Percentiles rank a stretch among this genome's conserved stretches.
Evolutionary conservation across 345 rosid species (phyloP).

Genomic region (Pistacia vera): DNA sequence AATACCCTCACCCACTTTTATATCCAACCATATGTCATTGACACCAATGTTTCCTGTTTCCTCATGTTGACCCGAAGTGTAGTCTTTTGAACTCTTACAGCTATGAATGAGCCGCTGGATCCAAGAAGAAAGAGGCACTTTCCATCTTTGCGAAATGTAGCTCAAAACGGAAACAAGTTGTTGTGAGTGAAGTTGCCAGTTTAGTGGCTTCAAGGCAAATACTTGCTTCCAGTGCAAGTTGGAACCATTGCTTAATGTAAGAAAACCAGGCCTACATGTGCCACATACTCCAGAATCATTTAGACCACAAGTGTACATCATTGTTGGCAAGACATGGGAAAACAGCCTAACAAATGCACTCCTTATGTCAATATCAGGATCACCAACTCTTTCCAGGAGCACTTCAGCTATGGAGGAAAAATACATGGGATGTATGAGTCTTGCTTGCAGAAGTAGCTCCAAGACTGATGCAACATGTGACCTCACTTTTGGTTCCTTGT

Average conservation of each 20-base stretch:
- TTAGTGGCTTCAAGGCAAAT: slow-evolving; percentile 76
- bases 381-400: slow-evolving; percentile 79
- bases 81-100: slow-evolving; percentile 53
- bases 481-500: slow-evolving; percentile 84
- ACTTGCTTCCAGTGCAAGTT: slow-evolving; percentile 85
- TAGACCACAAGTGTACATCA: slow-evolving; percentile 59
- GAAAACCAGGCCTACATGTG: slow-evolving; percentile 45
- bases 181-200: slow-evolving; percentile 75
- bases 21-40: slow-evolving; percentile 49
- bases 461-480: slow-evolving; percentile 58
- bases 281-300: slow-evolving; percentile 41
- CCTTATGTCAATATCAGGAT: slow-evolving; percentile 64
- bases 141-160: slow-evolving; percentile 91
- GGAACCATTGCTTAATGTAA: slow-evolving; percentile 42
- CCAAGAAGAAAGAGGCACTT: slow-evolving; percentile 86
- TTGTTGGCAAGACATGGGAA: slow-evolving; percentile 63
- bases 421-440: slow-evolving; percentile 59
- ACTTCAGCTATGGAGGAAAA: slow-evolving; percentile 60
- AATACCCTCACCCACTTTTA: slow-evolving; percentile 61
- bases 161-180: slow-evolving; percentile 91
- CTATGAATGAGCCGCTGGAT: slow-evolving; percentile 67
- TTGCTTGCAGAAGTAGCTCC: slow-evolving; percentile 72
- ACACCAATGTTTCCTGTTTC: slow-evolving; percentile 46
- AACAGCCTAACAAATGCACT: slow-evolving; percentile 65
- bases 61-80: slow-evolving; percentile 50